Evolutionary conservation across 768 basidiomycete genomes (phyloP).

Genomic region (Lentinula edodes): DNA sequence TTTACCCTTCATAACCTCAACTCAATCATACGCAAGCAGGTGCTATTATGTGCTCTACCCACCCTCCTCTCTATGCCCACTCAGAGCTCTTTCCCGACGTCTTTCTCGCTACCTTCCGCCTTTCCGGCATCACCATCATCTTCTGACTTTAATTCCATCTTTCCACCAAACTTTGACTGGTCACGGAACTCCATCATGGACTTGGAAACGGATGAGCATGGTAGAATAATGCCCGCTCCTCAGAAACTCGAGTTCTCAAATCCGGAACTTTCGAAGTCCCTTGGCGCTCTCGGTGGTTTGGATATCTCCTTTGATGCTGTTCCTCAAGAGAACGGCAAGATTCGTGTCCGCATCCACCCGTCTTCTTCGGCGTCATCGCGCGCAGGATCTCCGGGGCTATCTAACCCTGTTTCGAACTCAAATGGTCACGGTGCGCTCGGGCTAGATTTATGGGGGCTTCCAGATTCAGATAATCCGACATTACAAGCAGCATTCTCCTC

Average conservation of each 20-base stretch:
- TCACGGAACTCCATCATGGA: conserved; percentile 42
- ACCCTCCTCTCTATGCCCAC: conserved; percentile 65
- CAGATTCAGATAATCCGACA: not conserved
- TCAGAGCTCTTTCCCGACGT: conserved; percentile 47
- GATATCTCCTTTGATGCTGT: conserved; percentile 72
- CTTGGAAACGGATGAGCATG: conserved; percentile 33
- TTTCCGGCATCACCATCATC: conserved; percentile 34
- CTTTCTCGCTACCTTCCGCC: conserved; percentile 50
- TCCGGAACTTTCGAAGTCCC: conserved; percentile 36
- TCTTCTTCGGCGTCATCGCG: conserved; percentile 41
- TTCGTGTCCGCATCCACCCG: conserved; percentile 69
- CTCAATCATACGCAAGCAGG: conserved; percentile 37
- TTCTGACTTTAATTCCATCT: conserved; percentile 42
- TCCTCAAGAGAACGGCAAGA: conserved; percentile 60
- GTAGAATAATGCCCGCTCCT: conserved; percentile 21
- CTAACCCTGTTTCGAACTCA: conserved; percentile 17
- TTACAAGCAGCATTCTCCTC: conserved; percentile 19
- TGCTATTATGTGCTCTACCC: conserved; percentile 73
- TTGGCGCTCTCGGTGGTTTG: conserved; percentile 48
- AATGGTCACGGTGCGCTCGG: conserved; percentile 2
- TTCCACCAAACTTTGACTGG: conserved; percentile 55
- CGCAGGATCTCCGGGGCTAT: conserved; percentile 26
- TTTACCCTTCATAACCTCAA: not conserved
- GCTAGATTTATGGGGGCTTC: conserved; percentile 3
- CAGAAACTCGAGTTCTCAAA: conserved; percentile 58